phyloP scores from a whole-genome alignment of 805 yeast species.

The Candida lessepsii region DNA sequence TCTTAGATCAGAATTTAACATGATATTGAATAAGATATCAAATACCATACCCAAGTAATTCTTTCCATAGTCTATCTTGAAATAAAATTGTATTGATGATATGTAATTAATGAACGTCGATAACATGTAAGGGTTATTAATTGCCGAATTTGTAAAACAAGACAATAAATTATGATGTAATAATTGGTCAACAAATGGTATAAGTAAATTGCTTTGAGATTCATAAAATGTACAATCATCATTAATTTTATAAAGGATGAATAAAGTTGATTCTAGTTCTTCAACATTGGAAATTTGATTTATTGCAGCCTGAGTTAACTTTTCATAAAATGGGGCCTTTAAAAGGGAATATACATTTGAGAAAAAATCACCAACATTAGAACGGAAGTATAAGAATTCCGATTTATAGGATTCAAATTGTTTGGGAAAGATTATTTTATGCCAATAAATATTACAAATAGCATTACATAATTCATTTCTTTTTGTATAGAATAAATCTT shows the following conservation, averaged over 20 bases:
- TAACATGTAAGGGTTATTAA: constrained; percentile 7
- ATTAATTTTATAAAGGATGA: constrained; percentile 54
- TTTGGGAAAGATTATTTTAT: constrained; percentile 43
- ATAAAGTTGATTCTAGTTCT: constrained; percentile 59
- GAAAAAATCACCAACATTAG: constrained; percentile 74
- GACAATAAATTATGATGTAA: constrained; percentile 19
- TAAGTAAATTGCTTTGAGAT: constrained; percentile 18
- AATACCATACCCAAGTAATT: constrained; percentile 50
- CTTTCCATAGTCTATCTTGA: constrained; percentile 45
- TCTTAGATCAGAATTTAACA: constrained; percentile 19
- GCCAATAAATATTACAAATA: constrained; percentile 66
- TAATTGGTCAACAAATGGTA: constrained; percentile 25
- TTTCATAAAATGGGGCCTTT: constrained; percentile 49
- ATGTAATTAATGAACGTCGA: constrained; percentile 57
- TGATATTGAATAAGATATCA: constrained; percentile 50
- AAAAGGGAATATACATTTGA: constrained; percentile 69
- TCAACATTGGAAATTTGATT: constrained; percentile 11
- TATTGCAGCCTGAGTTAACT: constrained; percentile 37
- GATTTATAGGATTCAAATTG: constrained; percentile 33
- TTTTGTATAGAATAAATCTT: constrained; percentile 15
- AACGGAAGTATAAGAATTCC: constrained; percentile 68
- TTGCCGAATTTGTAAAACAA: not conserved
- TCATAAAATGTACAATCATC: constrained; percentile 48
- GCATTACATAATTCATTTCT: constrained; percentile 42
- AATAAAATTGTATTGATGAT: constrained; percentile 60